Evolutionary conservation across 495 filamentous ascomycete genomes (phyloP), one percentile per base, ranked within the genome.

Genomic region (Penicillium salamii): DNA sequence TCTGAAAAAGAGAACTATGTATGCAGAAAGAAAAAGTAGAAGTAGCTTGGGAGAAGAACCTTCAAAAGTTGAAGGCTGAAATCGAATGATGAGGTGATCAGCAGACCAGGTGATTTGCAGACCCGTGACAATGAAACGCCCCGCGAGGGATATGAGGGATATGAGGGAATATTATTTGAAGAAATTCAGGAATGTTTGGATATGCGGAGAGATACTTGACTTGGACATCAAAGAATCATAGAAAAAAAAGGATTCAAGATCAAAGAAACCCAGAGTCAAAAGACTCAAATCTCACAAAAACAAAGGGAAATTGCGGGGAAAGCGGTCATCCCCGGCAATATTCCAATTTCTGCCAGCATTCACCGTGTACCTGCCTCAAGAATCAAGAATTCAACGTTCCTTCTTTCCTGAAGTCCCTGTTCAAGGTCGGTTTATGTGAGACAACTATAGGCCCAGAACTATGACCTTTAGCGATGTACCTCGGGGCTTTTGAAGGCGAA

Each of bases 51-150:
- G 3, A 11, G 7, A 11, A 3, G 29, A 32, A 32, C 7, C 7
- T n/a, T 1, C 24, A 33, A 29, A 28, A 17, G 23, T 26, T 26
- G 23, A 8, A 26, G 23, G 4, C 23, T 8, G 21, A 44, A 46
- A 46, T 45, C 31, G 39, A 53, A 53, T 57, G 54, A 63, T 59
- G 56, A 60, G 57, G 50, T 57, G 57, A 57, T 59, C 61, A 58
- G 58, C 59, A 49, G 62, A 61, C 52, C 28, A 32, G 29, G 59
- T 62, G 62, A 63, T 59, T 47, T 49, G 48, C 50, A 38, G 53
- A 26, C 52, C 48, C 53, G 59, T 62, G 59, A 60, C 46, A 21
- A 34, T 35, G 52, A 55, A 19, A 33, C 12, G 20, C n/a, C 31
- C 39, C 38, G 39, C 9, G 45, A 38, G 46, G 45, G 41, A 37